These are phyloP conservation scores for Boletus pseudopeckii DNA, from an alignment of 768 basidiomycete genomes.

Conservation along the genomic window DNA sequence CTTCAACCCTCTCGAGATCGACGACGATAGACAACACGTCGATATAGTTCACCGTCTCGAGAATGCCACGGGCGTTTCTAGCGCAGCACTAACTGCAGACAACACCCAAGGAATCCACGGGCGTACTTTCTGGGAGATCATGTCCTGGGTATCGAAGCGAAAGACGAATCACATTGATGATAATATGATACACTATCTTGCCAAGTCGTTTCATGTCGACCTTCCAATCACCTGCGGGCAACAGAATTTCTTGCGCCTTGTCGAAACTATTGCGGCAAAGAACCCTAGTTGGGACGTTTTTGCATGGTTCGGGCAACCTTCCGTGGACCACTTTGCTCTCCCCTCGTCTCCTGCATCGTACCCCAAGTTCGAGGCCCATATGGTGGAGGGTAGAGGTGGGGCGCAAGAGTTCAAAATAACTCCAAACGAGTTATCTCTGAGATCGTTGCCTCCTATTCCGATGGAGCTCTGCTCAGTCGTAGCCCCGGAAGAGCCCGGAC, in stretches of 20 bases:
- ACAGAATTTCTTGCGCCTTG: conserved; percentile 12
- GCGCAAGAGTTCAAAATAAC: neutral
- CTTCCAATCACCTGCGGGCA: neutral
- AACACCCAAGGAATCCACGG: neutral
- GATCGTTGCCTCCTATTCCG: conserved; percentile 2
- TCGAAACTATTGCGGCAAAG: conserved; percentile 4
- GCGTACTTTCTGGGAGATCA: conserved; percentile 4
- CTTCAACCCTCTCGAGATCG: neutral
- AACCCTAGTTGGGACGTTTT: conserved; percentile 10
- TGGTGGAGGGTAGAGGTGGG: neutral
- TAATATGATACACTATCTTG: conserved; percentile 18
- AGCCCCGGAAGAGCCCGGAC: neutral
- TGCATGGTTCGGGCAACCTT: conserved; percentile 12
- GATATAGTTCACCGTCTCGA: neutral
- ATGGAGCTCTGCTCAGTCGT: neutral
- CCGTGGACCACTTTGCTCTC: conserved; percentile 8
- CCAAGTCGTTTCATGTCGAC: conserved; percentile 14
- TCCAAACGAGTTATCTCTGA: neutral
- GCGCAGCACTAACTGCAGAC: neutral
- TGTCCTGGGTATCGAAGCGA: conserved; percentile 21
- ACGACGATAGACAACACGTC: neutral
- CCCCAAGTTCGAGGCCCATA: neutral
- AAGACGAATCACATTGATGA: conserved; percentile 16
- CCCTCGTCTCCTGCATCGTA: conserved; percentile 16
- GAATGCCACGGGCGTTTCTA: neutral